phyloP scores from a whole-genome alignment of 805 yeast genomes.

The Wickerhamomyces xylosicus region DNA sequence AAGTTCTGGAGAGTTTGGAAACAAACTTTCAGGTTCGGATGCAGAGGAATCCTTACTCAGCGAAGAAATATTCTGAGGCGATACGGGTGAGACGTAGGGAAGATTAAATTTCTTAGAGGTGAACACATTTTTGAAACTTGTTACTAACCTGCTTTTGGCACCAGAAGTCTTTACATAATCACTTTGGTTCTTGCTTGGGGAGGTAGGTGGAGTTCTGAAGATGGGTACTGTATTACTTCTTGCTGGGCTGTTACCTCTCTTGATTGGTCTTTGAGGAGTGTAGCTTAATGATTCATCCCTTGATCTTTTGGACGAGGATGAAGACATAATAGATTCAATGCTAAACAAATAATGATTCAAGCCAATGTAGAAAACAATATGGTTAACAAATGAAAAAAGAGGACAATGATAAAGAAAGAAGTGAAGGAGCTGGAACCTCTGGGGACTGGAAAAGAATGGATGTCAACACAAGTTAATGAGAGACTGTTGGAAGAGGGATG shows the following conservation, averaged over 20 bases:
- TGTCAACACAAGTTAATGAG: slow-evolving; percentile 23
- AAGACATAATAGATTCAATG: too few species aligned
- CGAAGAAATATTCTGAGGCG: not conserved
- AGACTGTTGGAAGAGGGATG: too few species aligned
- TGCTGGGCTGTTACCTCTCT: slow-evolving; percentile 11
- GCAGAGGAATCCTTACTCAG: slow-evolving; percentile 2
- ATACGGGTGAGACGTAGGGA: not conserved
- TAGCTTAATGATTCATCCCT: too few species aligned
- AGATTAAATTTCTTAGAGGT: not conserved
- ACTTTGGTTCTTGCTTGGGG: slow-evolving; percentile 5
- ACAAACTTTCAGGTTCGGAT: slow-evolving; percentile 1
- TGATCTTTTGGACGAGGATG: slow-evolving; percentile 14
- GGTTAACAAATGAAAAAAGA: too few species aligned
- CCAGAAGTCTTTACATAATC: too few species aligned
- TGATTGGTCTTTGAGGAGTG: slow-evolving; percentile 9
- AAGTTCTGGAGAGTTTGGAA: too few species aligned
- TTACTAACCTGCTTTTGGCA: too few species aligned
- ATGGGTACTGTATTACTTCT: not conserved
- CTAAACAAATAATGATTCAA: too few species aligned
- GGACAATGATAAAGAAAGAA: too few species aligned
- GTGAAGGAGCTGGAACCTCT: too few species aligned
- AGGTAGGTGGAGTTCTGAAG: slow-evolving; percentile 7
- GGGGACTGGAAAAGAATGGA: slow-evolving; percentile 19
- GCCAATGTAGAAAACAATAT: too few species aligned
- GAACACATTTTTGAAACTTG: slow-evolving; percentile 16